phyloP scores from a whole-genome alignment of 1,139 yeast species.

The Magnusiomyces starmeri region DNA sequence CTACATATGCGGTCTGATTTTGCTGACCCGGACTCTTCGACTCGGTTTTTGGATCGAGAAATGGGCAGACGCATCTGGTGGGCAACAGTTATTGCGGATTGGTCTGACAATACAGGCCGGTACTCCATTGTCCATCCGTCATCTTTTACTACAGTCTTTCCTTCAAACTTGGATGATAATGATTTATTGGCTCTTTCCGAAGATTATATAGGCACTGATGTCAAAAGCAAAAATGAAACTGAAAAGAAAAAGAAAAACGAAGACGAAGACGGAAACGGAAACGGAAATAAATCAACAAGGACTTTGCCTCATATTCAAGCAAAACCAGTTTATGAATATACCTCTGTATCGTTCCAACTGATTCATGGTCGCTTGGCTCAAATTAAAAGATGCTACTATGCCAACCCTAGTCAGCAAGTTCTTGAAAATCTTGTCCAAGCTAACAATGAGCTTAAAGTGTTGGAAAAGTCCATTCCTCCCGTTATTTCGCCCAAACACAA shows the following conservation, averaged over 20 bases:
- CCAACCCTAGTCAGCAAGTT: conserved; percentile 7
- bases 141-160: conserved; percentile 29
- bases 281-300: background rate
- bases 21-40: conserved; percentile 14
- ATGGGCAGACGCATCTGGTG: conserved; percentile 35
- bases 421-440: conserved; percentile 1
- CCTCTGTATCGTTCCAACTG: conserved; percentile 1
- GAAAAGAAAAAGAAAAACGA: too few species aligned
- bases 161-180: conserved; percentile 21
- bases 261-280: background rate
- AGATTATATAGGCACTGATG: background rate
- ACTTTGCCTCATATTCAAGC: background rate
- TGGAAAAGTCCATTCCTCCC: background rate
- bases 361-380: conserved; percentile 9
- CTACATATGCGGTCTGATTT: conserved; percentile 9
- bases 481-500: background rate
- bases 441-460: background rate
- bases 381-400: conserved; percentile 12
- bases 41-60: conserved; percentile 25
- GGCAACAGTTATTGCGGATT: conserved; percentile 33
- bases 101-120: conserved; percentile 34
- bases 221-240: background rate
- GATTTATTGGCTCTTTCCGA: conserved; percentile 13
- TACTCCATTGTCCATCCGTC: conserved; percentile 23
- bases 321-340: background rate